A percentile compares a stretch with the other conserved stretches of the same genome.
Evolutionary conservation across 257 asterid species (phyloP).

Genomic region (Capsicum pubescens): DNA sequence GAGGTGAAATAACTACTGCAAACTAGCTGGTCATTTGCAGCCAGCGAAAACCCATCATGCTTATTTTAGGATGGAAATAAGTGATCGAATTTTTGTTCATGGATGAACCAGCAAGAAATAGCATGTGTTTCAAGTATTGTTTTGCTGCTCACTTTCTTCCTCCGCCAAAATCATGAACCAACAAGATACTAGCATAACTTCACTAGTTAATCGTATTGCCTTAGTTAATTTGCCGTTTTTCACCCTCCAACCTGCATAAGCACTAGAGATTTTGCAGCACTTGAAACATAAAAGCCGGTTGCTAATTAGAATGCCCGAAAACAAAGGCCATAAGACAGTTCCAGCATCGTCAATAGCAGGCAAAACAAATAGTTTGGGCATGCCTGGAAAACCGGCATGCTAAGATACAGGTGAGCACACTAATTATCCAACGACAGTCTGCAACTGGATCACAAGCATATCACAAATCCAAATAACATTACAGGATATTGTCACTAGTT

Average conservation of each 20-base stretch:
- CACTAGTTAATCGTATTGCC: too few species aligned
- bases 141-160: background rate
- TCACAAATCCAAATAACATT: conserved; percentile 6
- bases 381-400: background rate
- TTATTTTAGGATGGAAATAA: too few species aligned
- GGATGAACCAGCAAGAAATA: background rate
- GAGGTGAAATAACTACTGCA: background rate
- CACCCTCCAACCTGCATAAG: background rate
- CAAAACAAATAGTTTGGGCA: background rate
- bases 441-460: background rate
- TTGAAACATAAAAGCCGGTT: too few species aligned
- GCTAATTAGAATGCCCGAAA: background rate
- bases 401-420: background rate
- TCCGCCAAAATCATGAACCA: background rate
- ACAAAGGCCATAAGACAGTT: background rate
- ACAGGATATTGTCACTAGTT: conserved; percentile 14
- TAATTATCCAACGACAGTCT: background rate
- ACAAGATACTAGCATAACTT: background rate
- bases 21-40: background rate
- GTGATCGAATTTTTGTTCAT: too few species aligned
- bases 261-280: background rate
- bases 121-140: background rate
- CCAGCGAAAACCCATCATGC: too few species aligned
- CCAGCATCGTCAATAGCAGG: background rate
- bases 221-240: background rate